Base-by-base conservation (phyloP, 2,329 filamentous ascomycete species). In the Myriosclerotinia duriaeana region DNA sequence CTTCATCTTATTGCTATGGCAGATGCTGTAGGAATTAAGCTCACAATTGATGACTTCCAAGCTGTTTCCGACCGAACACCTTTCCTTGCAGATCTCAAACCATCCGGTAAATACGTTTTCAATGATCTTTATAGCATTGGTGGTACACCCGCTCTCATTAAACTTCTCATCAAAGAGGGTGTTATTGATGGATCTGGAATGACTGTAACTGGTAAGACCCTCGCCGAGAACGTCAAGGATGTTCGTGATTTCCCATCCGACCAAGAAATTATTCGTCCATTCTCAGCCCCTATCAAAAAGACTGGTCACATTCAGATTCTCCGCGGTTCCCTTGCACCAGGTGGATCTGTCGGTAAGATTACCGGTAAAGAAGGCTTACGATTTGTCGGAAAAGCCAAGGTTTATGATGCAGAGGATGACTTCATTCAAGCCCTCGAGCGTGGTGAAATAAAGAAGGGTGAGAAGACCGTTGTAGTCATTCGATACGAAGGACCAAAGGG, bases 41-140 rank as follows among this genome's bases (percentile, higher is more conserved):
- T 95, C 65, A 92, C 89, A 56, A 89, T 95, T 68, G 91, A 95
- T 72, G 91, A 95, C 79, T 94, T 94, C 86, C 91, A 95, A 80
- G 81, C 84, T 72, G 89, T 94, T 60, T 92, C 90, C 0, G 88
- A 95, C 80, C 85, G 87, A 59, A 92, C 85, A 22, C 91, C 91
- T 30, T 89, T 93, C 82, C 83, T 95, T 34, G 91, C 91, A 11
- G 90, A 95, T 76, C 82, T 95, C 53, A 93, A 94, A 81, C 91
- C 91, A 2, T 92, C 89, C 6, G 85, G 85, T 65, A 86, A 86
- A 75, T 86, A 85, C 68, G 85, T 87, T 59, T 86, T 87, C 82
- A 80, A 82, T 46, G 85, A 87, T 72, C 77, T 87, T 53, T 79
- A 82, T 75, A 77, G 78, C 34, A 84, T 87, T 66, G 85, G 85